These are phyloP conservation scores for Fusarium secorum DNA, from an alignment of 2,329 filamentous ascomycete genomes.

Conservation along the genomic window DNA sequence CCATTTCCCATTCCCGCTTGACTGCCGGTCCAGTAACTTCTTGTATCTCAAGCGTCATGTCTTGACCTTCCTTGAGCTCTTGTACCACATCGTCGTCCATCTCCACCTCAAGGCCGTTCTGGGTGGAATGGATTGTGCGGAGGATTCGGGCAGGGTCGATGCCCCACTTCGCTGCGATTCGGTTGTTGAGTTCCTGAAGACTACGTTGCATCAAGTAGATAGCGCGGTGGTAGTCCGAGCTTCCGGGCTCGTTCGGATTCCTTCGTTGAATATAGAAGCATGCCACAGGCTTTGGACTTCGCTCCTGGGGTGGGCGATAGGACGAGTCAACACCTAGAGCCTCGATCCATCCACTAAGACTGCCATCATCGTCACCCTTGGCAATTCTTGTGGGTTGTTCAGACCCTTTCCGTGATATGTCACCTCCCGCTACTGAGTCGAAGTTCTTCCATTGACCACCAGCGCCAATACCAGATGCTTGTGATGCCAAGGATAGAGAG, in stretches of 20 bases:
- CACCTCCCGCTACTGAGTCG: conserved; percentile 60
- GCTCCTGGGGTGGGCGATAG: conserved; percentile 82
- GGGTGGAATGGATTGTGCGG: conserved; percentile 75
- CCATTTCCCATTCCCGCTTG: conserved; percentile 71
- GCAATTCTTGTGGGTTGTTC: conserved; percentile 62
- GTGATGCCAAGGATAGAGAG: conserved; percentile 68
- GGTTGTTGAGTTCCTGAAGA: conserved; percentile 74
- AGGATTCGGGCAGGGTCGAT: conserved; percentile 76
- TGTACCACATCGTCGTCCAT: conserved; percentile 90
- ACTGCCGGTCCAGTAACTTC: conserved; percentile 52
- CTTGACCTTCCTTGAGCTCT: conserved; percentile 87
- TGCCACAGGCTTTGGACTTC: conserved; percentile 75
- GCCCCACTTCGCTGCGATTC: conserved; percentile 80
- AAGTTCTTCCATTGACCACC: conserved; percentile 65
- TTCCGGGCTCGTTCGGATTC: conserved; percentile 57
- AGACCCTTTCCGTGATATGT: conserved; percentile 56
- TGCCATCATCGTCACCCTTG: conserved; percentile 67
- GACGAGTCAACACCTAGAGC: conserved; percentile 86
- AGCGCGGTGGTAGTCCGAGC: conserved; percentile 77
- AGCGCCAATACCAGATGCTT: conserved; percentile 55
- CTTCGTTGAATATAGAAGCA: conserved; percentile 83
- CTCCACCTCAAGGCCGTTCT: conserved; percentile 80
- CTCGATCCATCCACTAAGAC: conserved; percentile 84
- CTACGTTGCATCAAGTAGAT: conserved; percentile 85
- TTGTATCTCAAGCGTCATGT: conserved; percentile 79